A percentile compares a stretch with the other conserved stretches of the same genome.
Evolutionary conservation across 2,329 filamentous ascomycete genomes (phyloP).

Genomic region (Trichophyton equinum): DNA sequence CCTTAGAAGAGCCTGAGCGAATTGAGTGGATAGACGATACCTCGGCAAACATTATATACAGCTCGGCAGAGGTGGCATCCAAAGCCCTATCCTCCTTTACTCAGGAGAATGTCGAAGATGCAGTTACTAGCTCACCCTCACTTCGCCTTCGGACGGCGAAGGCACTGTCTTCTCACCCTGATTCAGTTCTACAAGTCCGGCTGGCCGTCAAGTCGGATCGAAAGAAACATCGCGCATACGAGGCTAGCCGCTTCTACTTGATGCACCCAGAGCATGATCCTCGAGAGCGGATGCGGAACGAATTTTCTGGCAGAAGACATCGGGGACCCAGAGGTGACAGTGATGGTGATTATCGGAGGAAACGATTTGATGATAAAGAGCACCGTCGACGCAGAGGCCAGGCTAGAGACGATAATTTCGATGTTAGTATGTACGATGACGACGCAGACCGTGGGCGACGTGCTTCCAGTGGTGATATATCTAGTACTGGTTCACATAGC

Average conservation of each 20-base stretch:
- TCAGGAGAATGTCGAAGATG: slow-evolving; percentile 24
- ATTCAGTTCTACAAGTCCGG: slow-evolving; percentile 58
- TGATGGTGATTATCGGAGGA: slow-evolving; percentile 35
- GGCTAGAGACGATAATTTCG: slow-evolving; percentile 49
- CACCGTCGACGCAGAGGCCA: slow-evolving; percentile 29
- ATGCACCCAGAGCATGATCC: slow-evolving; percentile 82
- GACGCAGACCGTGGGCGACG: slow-evolving; percentile 26
- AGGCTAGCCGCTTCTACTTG: slow-evolving; percentile 81
- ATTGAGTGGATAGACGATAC: slow-evolving; percentile 95
- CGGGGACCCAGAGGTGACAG: slow-evolving; percentile 25
- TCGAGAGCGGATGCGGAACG: slow-evolving; percentile 53
- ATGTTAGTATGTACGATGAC: slow-evolving; percentile 76
- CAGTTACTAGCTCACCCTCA: slow-evolving; percentile 36
- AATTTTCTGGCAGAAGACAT: slow-evolving; percentile 36
- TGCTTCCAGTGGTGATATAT: slow-evolving; percentile 16
- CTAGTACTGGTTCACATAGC: slow-evolving; percentile 21
- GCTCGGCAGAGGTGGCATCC: slow-evolving; percentile 40
- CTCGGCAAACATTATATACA: slow-evolving; percentile 76
- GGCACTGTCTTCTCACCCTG: slow-evolving; percentile 52
- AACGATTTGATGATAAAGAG: slow-evolving; percentile 52
- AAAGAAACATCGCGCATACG: slow-evolving; percentile 66
- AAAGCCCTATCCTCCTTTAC: slow-evolving; percentile 42
- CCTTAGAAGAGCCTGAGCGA: slow-evolving; percentile 41
- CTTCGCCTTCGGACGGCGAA: slow-evolving; percentile 60
- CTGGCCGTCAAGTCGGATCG: slow-evolving; percentile 62